Evolutionary conservation across 148 eudicot genomes (phyloP), one percentile per base, ranked within the genome.

Genomic region (Vaccinium darrowii): DNA sequence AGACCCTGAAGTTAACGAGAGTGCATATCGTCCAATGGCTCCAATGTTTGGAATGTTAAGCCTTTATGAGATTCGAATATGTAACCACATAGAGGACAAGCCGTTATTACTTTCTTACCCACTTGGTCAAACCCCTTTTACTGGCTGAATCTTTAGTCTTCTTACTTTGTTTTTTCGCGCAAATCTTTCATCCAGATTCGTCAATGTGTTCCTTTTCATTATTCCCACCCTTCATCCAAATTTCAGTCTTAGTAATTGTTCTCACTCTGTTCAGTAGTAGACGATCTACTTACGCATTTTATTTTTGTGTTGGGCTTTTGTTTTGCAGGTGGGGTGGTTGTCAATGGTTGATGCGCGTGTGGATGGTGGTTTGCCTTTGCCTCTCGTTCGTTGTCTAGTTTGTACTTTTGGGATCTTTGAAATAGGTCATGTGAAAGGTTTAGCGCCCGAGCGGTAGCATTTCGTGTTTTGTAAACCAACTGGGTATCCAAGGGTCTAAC

Each of bases 301-400:
- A n/a, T n/a, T 63, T 63, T 13, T 1, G 18, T 1, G 39, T 69
- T 27, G 74, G 74, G 16, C 39, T 3, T 69, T 69, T 69, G 36
- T 83, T 43, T 75, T 56, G 84, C 86, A 86, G 88, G 88, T 8
- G 88, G 88, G 0, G 50, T 52, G 3, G 12, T 84, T 15, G 86
- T 87, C 47, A 84, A 87, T 27, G 84, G 76, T 81, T 84, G 56
- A 82, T 71, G 84, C 21, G 63, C 49, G 25, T 18, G 4, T 15
- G 27, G 12, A 14, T 1, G 0, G 11, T 15, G 0, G 81, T 1
- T 2, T 23, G n/a, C 15, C 63, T 79, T 2, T 23, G 47, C 15
- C 63, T 79, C 15, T 23, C 15, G 23, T 15, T 54, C 2, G 33
- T 25, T 13, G 33, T 78, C 62, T n/a, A 25, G 43, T 78, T 56